A percentile compares a stretch with the other conserved stretches of the same genome.
These are phyloP conservation scores for Ceratobasidium papillatum DNA, from an alignment of 1,284 basidiomycete genomes.

Conservation along the genomic window DNA sequence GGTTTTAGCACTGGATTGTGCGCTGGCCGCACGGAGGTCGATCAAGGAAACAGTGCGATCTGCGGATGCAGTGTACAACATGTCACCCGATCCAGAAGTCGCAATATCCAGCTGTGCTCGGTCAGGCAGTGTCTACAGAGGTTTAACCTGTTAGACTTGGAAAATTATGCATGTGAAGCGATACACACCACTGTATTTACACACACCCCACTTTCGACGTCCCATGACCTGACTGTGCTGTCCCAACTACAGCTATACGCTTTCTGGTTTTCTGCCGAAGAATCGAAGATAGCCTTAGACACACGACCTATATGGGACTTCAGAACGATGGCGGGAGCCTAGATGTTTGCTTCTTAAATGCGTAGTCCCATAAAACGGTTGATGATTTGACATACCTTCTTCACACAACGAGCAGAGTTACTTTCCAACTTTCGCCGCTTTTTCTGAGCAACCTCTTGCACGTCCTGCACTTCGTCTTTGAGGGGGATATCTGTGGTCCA, in stretches of 20 bases:
- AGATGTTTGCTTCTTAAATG: constrained; percentile 52
- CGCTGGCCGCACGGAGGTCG: constrained; percentile 62
- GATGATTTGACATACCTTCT: not conserved
- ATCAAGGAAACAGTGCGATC: constrained; percentile 73
- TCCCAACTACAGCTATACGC: constrained; percentile 80
- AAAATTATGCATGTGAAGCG: not conserved
- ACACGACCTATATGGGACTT: constrained; percentile 79
- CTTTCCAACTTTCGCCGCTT: constrained; percentile 61
- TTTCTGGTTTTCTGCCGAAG: constrained; percentile 41
- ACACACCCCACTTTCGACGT: constrained; percentile 73
- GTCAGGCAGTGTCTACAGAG: constrained; percentile 69
- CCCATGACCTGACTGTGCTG: constrained; percentile 77
- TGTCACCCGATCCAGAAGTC: constrained; percentile 56
- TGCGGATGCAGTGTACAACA: constrained; percentile 67
- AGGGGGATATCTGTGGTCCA: constrained; percentile 73
- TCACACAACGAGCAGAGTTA: not conserved
- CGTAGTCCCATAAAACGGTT: constrained; percentile 40
- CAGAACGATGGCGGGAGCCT: constrained; percentile 69
- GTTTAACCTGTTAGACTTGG: constrained; percentile 1
- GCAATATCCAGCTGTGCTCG: constrained; percentile 74
- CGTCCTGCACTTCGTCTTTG: constrained; percentile 65
- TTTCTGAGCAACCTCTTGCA: constrained; percentile 56
- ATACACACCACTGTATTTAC: constrained; percentile 68
- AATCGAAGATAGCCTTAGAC: constrained; percentile 66
- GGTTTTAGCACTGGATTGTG: constrained; percentile 2